phyloP scores from a whole-genome alignment of 2,329 filamentous ascomycete genomes.

The Aciculosporium take region DNA sequence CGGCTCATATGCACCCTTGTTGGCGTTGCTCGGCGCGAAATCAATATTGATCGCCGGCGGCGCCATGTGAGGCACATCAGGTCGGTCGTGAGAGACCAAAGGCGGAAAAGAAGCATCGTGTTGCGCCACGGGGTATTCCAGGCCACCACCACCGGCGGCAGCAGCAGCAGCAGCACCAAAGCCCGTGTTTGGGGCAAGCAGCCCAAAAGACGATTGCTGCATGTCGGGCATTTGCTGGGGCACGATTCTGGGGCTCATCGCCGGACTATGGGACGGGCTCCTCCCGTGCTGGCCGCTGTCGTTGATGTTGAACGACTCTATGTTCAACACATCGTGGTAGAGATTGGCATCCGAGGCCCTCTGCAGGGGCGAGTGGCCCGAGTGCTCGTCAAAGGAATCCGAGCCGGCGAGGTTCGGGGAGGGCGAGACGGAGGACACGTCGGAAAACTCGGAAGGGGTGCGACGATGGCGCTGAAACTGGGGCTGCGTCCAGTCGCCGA shows the following conservation, averaged over 20 bases:
- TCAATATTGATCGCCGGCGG: constrained; percentile 94
- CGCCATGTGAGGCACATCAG: constrained; percentile 63
- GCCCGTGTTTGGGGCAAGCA: constrained; percentile 25
- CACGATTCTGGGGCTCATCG: constrained; percentile 47
- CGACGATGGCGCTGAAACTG: constrained; percentile 73
- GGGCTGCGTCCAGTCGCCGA: constrained; percentile 37
- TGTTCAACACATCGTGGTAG: constrained; percentile 64
- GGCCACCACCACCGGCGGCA: too few species aligned
- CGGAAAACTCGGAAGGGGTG: constrained; percentile 80
- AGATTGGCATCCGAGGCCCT: constrained; percentile 55
- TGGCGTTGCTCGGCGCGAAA: constrained; percentile 60
- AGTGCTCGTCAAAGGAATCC: constrained; percentile 62
- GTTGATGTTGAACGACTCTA: constrained; percentile 68
- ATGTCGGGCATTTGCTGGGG: constrained; percentile 42
- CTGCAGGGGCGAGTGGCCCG: constrained; percentile 68
- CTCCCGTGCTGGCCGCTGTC: constrained; percentile 61
- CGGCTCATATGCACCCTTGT: constrained; percentile 24
- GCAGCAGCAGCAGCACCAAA: too few species aligned
- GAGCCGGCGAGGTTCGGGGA: constrained; percentile 69
- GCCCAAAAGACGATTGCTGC: constrained; percentile 30
- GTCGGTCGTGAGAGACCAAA: constrained; percentile 30
- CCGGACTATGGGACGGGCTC: constrained; percentile 64
- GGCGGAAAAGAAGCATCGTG: constrained; percentile 37
- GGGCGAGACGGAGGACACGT: constrained; percentile 71
- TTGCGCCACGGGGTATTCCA: constrained; percentile 22